These are phyloP conservation scores for Aspergillus spinulosporus DNA, from an alignment of 2,329 filamentous ascomycete species.

Conservation along the genomic window DNA sequence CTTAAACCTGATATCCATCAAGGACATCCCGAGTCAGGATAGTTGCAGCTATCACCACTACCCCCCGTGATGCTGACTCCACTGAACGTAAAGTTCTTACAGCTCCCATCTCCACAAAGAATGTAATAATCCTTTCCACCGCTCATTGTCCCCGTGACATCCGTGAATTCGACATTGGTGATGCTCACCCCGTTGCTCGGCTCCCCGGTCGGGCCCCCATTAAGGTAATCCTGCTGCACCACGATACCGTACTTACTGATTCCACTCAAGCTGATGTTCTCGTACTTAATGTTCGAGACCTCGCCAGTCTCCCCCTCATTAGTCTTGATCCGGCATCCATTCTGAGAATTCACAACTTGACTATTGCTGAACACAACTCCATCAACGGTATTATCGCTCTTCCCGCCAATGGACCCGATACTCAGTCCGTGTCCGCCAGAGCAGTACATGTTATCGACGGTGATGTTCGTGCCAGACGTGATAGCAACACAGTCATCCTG, in stretches of 20 bases:
- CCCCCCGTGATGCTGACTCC: constrained; percentile 41
- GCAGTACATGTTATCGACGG: constrained; percentile 36
- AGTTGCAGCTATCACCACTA: constrained; percentile 29
- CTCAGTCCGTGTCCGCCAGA: constrained; percentile 38
- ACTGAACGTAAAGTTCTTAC: constrained; percentile 39
- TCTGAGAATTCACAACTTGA: constrained; percentile 48
- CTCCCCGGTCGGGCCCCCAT: constrained; percentile 45
- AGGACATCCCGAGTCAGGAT: constrained; percentile 19
- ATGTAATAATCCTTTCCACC: constrained; percentile 40
- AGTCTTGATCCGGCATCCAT: constrained; percentile 44
- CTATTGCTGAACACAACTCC: constrained; percentile 53
- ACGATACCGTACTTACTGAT: constrained; percentile 55
- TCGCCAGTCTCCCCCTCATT: constrained; percentile 43
- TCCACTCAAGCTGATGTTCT: constrained; percentile 47
- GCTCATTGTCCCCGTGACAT: constrained; percentile 39
- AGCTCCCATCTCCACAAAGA: constrained; percentile 44
- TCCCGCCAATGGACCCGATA: constrained; percentile 46
- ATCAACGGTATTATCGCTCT: constrained; percentile 55
- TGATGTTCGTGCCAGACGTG: constrained; percentile 33
- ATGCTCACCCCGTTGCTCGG: constrained; percentile 44
- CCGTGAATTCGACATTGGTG: constrained; percentile 35
- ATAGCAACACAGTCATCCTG: constrained; percentile 44
- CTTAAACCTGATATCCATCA: not conserved
- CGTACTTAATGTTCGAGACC: constrained; percentile 48
- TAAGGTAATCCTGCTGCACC: constrained; percentile 55